Conservation (phyloP, 1,139 yeast species). For the Blastobotrys malaysiensis region DNA sequence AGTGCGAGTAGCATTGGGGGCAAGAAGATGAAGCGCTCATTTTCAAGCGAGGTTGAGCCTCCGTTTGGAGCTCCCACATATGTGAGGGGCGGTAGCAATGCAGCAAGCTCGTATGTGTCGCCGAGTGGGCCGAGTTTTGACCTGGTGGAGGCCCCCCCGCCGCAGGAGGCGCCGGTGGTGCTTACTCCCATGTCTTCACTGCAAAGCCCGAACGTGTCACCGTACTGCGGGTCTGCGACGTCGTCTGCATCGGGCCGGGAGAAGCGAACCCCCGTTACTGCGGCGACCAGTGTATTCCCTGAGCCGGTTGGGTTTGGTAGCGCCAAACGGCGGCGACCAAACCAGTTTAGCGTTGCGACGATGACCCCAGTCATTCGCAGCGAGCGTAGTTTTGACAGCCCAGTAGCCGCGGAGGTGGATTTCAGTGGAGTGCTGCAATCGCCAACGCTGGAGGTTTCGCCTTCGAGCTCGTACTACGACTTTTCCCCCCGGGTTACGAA, state of each 20-base stretch:
- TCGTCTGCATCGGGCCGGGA: constrained; percentile 1
- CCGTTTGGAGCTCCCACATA: not conserved
- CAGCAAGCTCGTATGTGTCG: not conserved
- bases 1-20: not conserved
- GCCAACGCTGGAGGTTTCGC: not conserved
- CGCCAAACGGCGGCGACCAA: not conserved
- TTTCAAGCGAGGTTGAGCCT: not conserved
- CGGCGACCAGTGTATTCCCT: not conserved
- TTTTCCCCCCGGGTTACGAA: not conserved
- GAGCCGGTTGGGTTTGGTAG: not conserved
- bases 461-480: not conserved
- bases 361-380: not conserved
- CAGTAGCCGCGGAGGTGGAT: not conserved
- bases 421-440: not conserved
- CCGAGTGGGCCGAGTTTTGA: not conserved
- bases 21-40: not conserved
- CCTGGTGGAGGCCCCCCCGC: not conserved
- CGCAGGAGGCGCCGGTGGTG: constrained; percentile 1
- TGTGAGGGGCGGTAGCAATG: not conserved
- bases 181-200: constrained; percentile 15
- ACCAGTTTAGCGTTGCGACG: not conserved
- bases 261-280: constrained; percentile 8
- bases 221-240: constrained; percentile 7
- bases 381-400: not conserved
- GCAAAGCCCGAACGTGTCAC: constrained; percentile 14